Conservation (phyloP, 257 asterid species). For the Lithospermum erythrorhizon region DNA sequence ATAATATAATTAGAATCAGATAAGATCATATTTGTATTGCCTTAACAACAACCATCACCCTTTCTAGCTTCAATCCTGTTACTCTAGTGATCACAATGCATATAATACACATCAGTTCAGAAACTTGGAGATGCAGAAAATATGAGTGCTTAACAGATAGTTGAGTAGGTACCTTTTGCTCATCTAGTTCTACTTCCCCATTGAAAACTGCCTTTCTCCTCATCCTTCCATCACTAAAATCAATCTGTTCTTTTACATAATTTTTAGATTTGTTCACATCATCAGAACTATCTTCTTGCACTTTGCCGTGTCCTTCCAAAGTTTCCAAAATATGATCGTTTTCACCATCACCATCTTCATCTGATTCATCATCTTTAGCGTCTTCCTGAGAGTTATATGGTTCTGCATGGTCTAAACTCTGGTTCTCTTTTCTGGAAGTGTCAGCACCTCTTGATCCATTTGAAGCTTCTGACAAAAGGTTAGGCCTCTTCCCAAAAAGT, state of each 20-base stretch:
- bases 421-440: constrained; percentile 17
- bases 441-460: constrained; percentile 22
- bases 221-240: constrained; percentile 68
- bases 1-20: no score
- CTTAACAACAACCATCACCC: not conserved
- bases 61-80: not conserved
- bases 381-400: constrained; percentile 24
- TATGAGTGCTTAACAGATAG: not conserved
- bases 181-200: constrained; percentile 39
- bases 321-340: constrained; percentile 27
- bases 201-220: constrained; percentile 85
- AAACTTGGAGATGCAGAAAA: not conserved
- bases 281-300: constrained; percentile 23
- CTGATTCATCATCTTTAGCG: constrained; percentile 30
- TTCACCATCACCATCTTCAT: constrained; percentile 40
- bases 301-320: constrained; percentile 21
- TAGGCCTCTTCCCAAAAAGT: constrained; percentile 47
- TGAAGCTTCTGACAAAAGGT: constrained; percentile 20
- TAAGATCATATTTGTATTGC: not conserved
- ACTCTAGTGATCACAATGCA: not conserved
- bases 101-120: not conserved
- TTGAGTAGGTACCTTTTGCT: constrained; percentile 31
- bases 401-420: constrained; percentile 28
- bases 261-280: constrained; percentile 23
- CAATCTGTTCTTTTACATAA: constrained; percentile 45